Evolutionary conservation across 179 eudicot species (phyloP).

Genomic region (Spinacia oleracea): DNA sequence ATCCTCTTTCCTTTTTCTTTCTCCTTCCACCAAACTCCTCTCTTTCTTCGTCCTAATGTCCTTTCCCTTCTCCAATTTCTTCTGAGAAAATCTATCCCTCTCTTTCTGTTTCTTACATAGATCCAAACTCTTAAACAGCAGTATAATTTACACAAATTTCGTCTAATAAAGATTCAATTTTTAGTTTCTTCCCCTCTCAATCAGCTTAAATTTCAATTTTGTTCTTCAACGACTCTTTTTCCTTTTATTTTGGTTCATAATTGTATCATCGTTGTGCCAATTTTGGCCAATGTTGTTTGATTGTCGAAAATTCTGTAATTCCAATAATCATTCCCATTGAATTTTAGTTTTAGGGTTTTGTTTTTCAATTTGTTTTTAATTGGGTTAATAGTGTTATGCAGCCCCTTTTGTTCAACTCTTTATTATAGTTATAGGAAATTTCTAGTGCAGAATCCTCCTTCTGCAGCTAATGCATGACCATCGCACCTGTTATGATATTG

Average conservation of each 20-base stretch:
- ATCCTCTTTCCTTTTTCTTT: not conserved
- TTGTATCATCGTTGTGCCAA: constrained; percentile 7
- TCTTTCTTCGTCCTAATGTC: not conserved
- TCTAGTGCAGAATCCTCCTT: constrained; percentile 98
- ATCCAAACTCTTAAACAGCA: constrained; percentile 24
- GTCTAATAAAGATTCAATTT: constrained; percentile 24
- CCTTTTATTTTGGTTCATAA: not conserved
- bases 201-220: not conserved
- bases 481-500: constrained; percentile 88
- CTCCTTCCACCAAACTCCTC: constrained; percentile 4
- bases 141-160: constrained; percentile 12
- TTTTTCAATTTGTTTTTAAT: not conserved
- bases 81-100: not conserved
- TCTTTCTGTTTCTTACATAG: constrained; percentile 15
- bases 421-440: constrained; percentile 39
- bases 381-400: too few relatives aligned
- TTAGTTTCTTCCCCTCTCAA: not conserved
- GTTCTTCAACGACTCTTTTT: constrained; percentile 4
- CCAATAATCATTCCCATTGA: constrained; percentile 13
- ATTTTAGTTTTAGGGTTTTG: constrained; percentile 27
- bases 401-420: not conserved
- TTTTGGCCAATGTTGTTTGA: constrained; percentile 29
- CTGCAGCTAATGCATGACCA: constrained; percentile 91
- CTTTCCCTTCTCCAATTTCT: constrained; percentile 19
- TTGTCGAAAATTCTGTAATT: constrained; percentile 19